These are phyloP conservation scores for Petunia axillaris DNA, from an alignment of 257 asterid species.

Conservation along the genomic window DNA sequence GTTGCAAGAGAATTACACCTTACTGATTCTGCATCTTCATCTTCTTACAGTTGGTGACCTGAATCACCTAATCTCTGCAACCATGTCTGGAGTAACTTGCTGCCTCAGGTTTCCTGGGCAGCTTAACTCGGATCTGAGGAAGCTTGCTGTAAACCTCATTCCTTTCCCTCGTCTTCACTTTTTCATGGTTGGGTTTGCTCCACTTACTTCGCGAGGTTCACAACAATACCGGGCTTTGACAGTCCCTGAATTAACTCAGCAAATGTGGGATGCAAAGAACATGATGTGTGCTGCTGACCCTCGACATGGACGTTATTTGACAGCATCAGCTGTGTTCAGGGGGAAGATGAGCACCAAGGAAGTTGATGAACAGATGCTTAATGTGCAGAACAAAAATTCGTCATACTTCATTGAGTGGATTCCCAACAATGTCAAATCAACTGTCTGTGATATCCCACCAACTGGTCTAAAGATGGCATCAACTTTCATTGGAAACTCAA, in stretches of 20 bases:
- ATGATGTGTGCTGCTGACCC: conserved; percentile 65
- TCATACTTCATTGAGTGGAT: conserved; percentile 59
- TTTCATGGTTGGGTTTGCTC: conserved; percentile 60
- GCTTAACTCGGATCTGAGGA: conserved; percentile 56
- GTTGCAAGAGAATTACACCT: neutral
- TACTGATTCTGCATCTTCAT: neutral
- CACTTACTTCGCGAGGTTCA: conserved; percentile 50
- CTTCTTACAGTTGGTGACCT: conserved; percentile 52
- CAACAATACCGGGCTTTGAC: conserved; percentile 50
- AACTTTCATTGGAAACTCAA: conserved; percentile 53
- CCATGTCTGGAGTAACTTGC: conserved; percentile 61
- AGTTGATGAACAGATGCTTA: conserved; percentile 56
- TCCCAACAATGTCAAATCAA: conserved; percentile 56
- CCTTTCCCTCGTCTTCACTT: conserved; percentile 62
- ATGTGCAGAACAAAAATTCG: conserved; percentile 55
- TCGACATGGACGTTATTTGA: conserved; percentile 55
- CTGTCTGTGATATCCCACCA: conserved; percentile 66
- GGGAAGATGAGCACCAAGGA: conserved; percentile 65
- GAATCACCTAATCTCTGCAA: conserved; percentile 55
- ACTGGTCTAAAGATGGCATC: conserved; percentile 58
- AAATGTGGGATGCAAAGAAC: conserved; percentile 60
- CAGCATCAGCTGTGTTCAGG: conserved; percentile 62
- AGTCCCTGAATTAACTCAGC: conserved; percentile 54
- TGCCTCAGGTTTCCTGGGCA: conserved; percentile 58
- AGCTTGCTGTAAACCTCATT: conserved; percentile 54